Evolutionary conservation across 108 stramenopile genomes (phyloP), one percentile per base, ranked within the genome.

Genomic region (Tribonema minus): DNA sequence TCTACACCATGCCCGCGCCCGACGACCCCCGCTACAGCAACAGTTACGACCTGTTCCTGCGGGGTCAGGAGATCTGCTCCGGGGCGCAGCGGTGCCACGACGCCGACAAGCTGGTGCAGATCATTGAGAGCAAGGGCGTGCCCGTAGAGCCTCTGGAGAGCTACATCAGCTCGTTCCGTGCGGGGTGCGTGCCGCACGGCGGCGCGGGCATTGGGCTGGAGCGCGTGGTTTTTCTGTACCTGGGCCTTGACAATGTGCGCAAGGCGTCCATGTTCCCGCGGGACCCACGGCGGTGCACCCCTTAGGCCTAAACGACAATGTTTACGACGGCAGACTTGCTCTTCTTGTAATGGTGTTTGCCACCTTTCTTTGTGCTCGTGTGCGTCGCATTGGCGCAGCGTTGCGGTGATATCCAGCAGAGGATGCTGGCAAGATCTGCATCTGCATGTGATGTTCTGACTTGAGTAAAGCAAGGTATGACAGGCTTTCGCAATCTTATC

Each of bases 231-330:
- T 95, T 95, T 76, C 84, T 97, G 46, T 95, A 95, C 74, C 90
- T 97, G 6, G 96, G 94, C 0, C 82, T 97, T 36, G 96, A 98
- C 83, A 98, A 98, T 87, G 92, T 98, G 4, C 82, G 96, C 41
- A 98, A 95, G 87, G 94, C 95, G 4, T 93, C 92, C 27, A 94
- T 98, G 94, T 98, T 98, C 87, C 96, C 96, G 12, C 91, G 96
- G 15, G 96, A 96, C 83, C 96, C 96, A 9, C 95, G 92, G 77
- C 87, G 96, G 33, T 93, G 92, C 65, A 82, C 91, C 7, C 96
- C 96, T 0, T 97, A 54, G 46, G n/a, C n/a, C n/a, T n/a, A n/a
- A n/a, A n/a, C n/a, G n/a, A n/a, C n/a, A n/a, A n/a, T n/a, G n/a
- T n/a, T n/a, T n/a, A n/a, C n/a, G n/a, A n/a, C n/a, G n/a, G n/a